Conservation (phyloP, 2,329 filamentous ascomycete genomes). For the Magnaporthiopsis incrustans region DNA sequence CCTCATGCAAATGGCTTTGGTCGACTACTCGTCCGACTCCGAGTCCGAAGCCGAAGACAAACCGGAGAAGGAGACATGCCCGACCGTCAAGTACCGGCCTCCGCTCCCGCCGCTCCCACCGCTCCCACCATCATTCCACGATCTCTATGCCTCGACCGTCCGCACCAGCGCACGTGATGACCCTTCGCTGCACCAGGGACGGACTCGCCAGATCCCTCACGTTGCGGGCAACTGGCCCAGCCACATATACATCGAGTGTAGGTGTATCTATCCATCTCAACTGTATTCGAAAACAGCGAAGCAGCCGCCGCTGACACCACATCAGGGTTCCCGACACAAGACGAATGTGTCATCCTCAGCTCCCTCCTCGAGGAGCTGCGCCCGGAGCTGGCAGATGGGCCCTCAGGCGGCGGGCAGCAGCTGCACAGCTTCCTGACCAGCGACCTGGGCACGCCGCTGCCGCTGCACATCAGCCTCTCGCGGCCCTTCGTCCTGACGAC, state of each 20-base stretch:
- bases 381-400: constrained; percentile 16
- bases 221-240: constrained; percentile 86
- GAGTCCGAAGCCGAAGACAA: constrained; percentile 6
- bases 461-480: constrained; percentile 87
- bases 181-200: constrained; percentile 75
- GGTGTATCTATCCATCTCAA: constrained; percentile 28
- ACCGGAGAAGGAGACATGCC: no score
- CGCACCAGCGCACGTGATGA: constrained; percentile 74
- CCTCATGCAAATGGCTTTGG: constrained; percentile 24
- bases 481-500: constrained; percentile 69
- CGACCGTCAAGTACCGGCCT: background rate
- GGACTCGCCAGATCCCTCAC: constrained; percentile 75
- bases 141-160: constrained; percentile 79
- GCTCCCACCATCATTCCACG: constrained; percentile 72
- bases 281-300: background rate
- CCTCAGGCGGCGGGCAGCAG: constrained; percentile 10
- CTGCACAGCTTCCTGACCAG: constrained; percentile 66
- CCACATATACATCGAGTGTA: constrained; percentile 84
- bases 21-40: constrained; percentile 30
- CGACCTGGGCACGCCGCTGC: constrained; percentile 68
- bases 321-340: constrained; percentile 45
- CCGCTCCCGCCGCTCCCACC: constrained; percentile 70
- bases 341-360: constrained; percentile 39
- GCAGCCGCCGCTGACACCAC: background rate
- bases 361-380: constrained; percentile 31